phyloP scores from a whole-genome alignment of 108 stramenopile species.

The Nitzschia palea region DNA sequence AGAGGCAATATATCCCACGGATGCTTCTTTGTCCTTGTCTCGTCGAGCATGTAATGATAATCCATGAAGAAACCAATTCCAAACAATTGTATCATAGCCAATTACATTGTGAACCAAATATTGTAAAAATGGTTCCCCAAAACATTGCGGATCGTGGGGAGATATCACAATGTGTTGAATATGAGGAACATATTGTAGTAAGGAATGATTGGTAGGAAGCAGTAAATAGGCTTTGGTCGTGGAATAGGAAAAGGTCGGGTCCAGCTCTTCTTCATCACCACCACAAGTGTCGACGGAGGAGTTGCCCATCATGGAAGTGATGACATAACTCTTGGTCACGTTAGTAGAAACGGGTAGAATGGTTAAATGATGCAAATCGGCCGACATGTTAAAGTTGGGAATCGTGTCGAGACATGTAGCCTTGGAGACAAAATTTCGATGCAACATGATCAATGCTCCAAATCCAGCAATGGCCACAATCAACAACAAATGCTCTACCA shows the following conservation, averaged over 20 bases:
- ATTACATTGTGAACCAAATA: conserved; percentile 31
- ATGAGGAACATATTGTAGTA: conserved; percentile 8
- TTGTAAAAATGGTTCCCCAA: conserved; percentile 78
- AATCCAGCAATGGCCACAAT: conserved; percentile 59
- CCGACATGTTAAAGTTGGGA: conserved; percentile 32
- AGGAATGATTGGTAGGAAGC: conserved; percentile 42
- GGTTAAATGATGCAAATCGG: conserved; percentile 1
- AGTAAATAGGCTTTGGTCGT: conserved; percentile 56
- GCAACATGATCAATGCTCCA: conserved; percentile 52
- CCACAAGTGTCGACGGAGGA: not conserved
- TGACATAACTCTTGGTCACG: not conserved
- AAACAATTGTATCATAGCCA: conserved; percentile 65
- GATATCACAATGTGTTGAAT: conserved; percentile 62
- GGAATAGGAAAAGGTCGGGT: conserved; percentile 57
- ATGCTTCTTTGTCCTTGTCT: not conserved
- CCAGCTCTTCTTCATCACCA: not conserved
- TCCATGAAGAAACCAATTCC: conserved; percentile 63
- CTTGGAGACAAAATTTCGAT: conserved; percentile 65
- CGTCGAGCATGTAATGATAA: not conserved
- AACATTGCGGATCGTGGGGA: conserved; percentile 55
- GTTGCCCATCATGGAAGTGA: not conserved
- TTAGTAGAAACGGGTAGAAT: not conserved
- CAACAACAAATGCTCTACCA: conserved; percentile 57
- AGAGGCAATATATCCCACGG: conserved; percentile 44
- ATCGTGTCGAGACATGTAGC: conserved; percentile 39